Evolutionary conservation across 2,329 filamentous ascomycete genomes (phyloP).

Genomic region (Ophiostoma pallidulum): DNA sequence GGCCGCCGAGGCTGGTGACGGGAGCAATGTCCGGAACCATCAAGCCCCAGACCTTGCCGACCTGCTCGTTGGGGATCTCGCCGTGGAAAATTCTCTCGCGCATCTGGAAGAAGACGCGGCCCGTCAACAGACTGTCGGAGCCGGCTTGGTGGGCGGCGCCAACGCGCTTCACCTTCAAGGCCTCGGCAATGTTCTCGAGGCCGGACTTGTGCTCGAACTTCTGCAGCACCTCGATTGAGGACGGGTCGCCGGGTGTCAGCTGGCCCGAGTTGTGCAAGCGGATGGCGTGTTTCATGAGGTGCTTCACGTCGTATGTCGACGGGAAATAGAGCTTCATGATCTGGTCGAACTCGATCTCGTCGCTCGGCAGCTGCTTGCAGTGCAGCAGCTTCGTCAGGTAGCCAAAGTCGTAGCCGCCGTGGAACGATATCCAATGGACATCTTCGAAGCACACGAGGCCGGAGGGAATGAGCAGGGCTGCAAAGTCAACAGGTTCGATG

Average conservation of each 20-base stretch:
- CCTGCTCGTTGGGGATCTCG: constrained; percentile 68
- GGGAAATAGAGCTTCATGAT: constrained; percentile 91
- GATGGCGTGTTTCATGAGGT: constrained; percentile 84
- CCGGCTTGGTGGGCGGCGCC: constrained; percentile 87
- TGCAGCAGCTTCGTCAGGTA: constrained; percentile 92
- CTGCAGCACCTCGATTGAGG: constrained; percentile 63
- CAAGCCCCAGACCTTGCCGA: constrained; percentile 88
- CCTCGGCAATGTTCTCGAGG: constrained; percentile 86
- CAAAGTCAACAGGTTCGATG: constrained; percentile 84
- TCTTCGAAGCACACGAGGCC: constrained; percentile 81
- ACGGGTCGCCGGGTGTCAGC: constrained; percentile 52
- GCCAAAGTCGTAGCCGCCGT: constrained; percentile 96
- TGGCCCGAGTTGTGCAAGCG: constrained; percentile 56
- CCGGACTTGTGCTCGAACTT: constrained; percentile 86
- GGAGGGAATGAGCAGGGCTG: constrained; percentile 80
- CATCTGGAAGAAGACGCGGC: constrained; percentile 91
- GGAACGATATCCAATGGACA: constrained; percentile 94
- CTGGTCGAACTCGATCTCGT: constrained; percentile 81
- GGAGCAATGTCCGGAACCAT: constrained; percentile 57
- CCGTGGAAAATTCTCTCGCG: constrained; percentile 79
- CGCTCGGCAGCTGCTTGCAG: constrained; percentile 71
- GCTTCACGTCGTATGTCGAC: constrained; percentile 90
- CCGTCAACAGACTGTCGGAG: constrained; percentile 86
- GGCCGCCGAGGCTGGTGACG: constrained; percentile 22
- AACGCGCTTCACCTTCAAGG: constrained; percentile 79